These are phyloP conservation scores for Amoebophrya sp. DNA, from an alignment of 169 alveolate species.

Conservation along the genomic window DNA sequence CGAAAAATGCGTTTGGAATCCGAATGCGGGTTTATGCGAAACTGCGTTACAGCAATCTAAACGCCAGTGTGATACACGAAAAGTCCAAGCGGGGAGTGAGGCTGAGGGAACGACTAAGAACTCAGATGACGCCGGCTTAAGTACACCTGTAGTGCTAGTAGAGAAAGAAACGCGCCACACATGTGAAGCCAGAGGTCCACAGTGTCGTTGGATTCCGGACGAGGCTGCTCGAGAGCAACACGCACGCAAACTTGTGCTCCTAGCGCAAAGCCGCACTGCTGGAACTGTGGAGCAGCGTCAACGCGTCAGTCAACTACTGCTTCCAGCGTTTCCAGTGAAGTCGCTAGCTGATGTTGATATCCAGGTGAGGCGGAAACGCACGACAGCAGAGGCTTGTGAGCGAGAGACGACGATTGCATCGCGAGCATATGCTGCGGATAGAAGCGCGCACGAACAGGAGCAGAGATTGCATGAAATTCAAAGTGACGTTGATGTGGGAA, in stretches of 20 bases:
- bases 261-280: neutral
- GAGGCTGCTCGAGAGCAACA: neutral
- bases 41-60: neutral
- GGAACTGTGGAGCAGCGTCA: neutral
- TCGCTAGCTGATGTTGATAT: neutral
- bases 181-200: neutral
- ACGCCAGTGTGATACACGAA: neutral
- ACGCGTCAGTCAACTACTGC: neutral
- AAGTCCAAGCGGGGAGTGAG: neutral
- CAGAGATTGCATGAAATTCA: too few relatives aligned
- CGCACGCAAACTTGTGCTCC: neutral
- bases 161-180: too few relatives aligned
- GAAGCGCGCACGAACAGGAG: too few relatives aligned
- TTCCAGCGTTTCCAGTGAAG: neutral
- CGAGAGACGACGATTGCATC: neutral
- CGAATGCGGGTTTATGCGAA: neutral
- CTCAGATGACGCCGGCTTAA: neutral
- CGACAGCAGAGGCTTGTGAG: neutral
- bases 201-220: neutral
- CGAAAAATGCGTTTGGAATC: neutral
- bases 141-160: too few relatives aligned
- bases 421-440: neutral
- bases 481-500: too few relatives aligned
- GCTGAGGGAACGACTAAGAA: neutral
- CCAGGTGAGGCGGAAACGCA: neutral